These are phyloP conservation scores for Vitis hybrid DNA, from an alignment of 177 flowering plant genomes.

Conservation along the genomic window DNA sequence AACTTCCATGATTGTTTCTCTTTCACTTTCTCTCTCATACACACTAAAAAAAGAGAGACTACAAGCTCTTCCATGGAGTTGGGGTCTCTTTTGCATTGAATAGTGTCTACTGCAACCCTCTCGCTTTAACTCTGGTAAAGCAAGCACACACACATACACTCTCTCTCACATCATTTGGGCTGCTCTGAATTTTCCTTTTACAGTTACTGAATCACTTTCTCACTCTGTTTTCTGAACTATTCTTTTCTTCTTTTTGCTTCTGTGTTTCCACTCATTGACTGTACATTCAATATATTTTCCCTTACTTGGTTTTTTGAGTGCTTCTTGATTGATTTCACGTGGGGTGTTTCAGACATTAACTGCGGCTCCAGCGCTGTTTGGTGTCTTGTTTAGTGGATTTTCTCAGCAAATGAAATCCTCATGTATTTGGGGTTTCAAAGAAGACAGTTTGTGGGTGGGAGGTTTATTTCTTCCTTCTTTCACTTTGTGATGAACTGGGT, in stretches of 20 bases:
- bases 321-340: conserved; percentile 7
- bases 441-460: neutral
- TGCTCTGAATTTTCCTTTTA: conserved; percentile 2
- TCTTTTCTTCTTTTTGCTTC: neutral
- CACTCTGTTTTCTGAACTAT: neutral
- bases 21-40: conserved; percentile 6
- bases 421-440: conserved; percentile 1
- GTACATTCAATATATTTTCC: conserved; percentile 2
- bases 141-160: conserved; percentile 6
- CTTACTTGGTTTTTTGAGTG: neutral
- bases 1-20: too few relatives aligned
- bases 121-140: conserved; percentile 5
- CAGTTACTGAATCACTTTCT: conserved; percentile 1
- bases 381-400: conserved; percentile 6
- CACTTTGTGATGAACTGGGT: neutral
- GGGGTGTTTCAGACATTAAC: neutral
- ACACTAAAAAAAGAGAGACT: conserved; percentile 12
- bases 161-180: conserved; percentile 13
- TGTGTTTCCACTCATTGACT: neutral
- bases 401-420: conserved; percentile 12
- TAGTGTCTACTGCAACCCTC: conserved; percentile 3
- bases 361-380: neutral
- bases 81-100: conserved; percentile 8
- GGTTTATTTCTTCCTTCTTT: neutral
- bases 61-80: conserved; percentile 24